Percentiles rank a stretch among this genome's conserved stretches.
Conservation (phyloP, 2,329 filamentous ascomycete genomes). For the Penicillium glabrum region DNA sequence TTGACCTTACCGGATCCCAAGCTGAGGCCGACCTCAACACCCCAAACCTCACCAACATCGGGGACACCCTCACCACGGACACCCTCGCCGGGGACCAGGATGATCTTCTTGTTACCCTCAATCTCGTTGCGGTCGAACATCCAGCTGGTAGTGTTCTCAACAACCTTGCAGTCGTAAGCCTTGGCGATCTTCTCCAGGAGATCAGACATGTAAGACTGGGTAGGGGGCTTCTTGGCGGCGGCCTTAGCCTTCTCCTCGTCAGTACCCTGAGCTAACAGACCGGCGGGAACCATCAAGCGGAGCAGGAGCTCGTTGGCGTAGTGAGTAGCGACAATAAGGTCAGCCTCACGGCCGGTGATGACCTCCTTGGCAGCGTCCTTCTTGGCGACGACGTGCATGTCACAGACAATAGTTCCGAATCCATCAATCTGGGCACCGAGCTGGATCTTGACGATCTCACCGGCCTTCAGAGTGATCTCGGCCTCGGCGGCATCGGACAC, state of each 20-base stretch:
- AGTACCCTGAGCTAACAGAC: constrained; percentile 74
- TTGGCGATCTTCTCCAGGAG: constrained; percentile 90
- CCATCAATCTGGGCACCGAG: constrained; percentile 98
- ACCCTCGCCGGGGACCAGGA: constrained; percentile 76
- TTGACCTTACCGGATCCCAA: constrained; percentile 93
- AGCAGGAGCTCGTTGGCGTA: constrained; percentile 95
- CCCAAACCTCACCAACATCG: constrained; percentile 93
- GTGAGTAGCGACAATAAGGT: constrained; percentile 86
- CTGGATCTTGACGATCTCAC: constrained; percentile 94
- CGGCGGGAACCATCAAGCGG: constrained; percentile 87
- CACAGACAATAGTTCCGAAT: constrained; percentile 93
- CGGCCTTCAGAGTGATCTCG: constrained; percentile 72
- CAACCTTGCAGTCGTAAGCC: constrained; percentile 84
- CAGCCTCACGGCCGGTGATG: constrained; percentile 75
- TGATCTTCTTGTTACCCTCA: constrained; percentile 97
- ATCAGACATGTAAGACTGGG: constrained; percentile 81
- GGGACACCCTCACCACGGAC: constrained; percentile 87
- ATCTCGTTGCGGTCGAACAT: constrained; percentile 96
- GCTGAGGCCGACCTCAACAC: constrained; percentile 92
- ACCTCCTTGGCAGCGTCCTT: constrained; percentile 62
- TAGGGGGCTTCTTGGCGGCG: constrained; percentile 74
- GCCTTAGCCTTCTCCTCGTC: constrained; percentile 97
- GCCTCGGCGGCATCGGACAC: constrained; percentile 85
- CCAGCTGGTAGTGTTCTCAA: constrained; percentile 99
- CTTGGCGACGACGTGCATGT: constrained; percentile 75